These are phyloP conservation scores for Myriosclerotinia curreyana DNA, from an alignment of 2,329 filamentous ascomycete genomes.

Conservation along the genomic window DNA sequence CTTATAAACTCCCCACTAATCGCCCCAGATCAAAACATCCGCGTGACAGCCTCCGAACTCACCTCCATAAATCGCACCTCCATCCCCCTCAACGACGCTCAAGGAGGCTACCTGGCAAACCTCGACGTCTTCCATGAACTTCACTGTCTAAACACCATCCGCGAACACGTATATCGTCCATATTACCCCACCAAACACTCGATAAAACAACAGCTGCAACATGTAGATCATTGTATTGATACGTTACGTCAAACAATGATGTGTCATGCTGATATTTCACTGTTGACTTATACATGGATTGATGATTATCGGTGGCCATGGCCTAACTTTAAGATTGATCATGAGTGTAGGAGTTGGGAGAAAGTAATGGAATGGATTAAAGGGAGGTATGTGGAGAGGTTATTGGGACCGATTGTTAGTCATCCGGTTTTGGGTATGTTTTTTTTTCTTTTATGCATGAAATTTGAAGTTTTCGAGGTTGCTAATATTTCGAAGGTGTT, in stretches of 20 bases:
- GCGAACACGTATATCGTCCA: not conserved
- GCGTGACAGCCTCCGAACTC: not conserved
- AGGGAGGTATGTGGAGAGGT: not conserved
- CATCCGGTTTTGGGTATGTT: not conserved
- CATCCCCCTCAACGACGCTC: slow-evolving; percentile 1
- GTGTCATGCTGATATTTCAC: not conserved
- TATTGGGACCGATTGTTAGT: not conserved
- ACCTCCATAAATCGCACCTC: not conserved
- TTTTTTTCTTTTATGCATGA: not conserved
- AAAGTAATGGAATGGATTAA: not conserved
- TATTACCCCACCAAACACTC: slow-evolving; percentile 2
- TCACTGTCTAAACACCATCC: slow-evolving; percentile 4
- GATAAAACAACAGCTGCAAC: not conserved
- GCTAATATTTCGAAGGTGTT: too few species aligned
- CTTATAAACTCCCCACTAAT: not conserved
- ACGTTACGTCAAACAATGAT: not conserved
- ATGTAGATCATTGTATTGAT: slow-evolving; percentile 10
- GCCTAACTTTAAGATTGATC: not conserved
- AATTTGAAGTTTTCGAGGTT: not conserved
- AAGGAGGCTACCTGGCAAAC: slow-evolving; percentile 10
- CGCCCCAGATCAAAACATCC: not conserved
- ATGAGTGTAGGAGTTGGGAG: slow-evolving; percentile 9
- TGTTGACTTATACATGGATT: slow-evolving; percentile 2
- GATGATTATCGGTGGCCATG: not conserved
- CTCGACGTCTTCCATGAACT: slow-evolving; percentile 11